Base-by-base conservation (phyloP, 2,329 filamentous ascomycete genomes). In the Knoxdaviesia proteae region DNA sequence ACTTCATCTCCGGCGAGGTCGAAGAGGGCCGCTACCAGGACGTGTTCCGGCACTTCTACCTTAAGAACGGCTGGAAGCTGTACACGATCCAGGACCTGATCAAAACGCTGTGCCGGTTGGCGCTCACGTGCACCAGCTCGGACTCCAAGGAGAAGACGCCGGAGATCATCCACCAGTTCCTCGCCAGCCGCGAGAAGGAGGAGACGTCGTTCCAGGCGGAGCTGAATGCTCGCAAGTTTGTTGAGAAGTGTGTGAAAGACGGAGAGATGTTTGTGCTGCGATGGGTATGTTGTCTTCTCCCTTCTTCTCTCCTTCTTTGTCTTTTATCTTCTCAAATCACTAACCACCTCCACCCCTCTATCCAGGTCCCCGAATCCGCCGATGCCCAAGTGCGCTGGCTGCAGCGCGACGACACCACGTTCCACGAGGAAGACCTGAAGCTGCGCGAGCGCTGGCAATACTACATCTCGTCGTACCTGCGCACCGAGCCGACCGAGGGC, bases 51-150 rank as follows among this genome's bases (percentile, higher is more conserved):
- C 82, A 87, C 49, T 94, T 84, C 61, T 98, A 94, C 56, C 69
- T 96, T 45, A 78, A 80, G 54, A 81, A 77, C 49, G 90, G 90
- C 6, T 98, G 88, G 80, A 84, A 86, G 53, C 63, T 96, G 36
- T 98, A 96, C 63, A 87, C 84, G 5, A 77, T 96, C 49, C 84
- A 92, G 54, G 87, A 93, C 56, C 74, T 94, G 32, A 72, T 96
- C 42, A 77, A 77, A 54, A 80, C 80, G 1, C 72, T 94, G 36
- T 80, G 80, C 45, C 80, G 86, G 45, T 79, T 87, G 45, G 84
- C 81, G 30, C 69, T 86, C 11, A 73, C 73, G n/a, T 86, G 93
- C 56, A 82, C 87, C 54, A 86, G 77, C 52, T 74, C 74, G 3
- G 90, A 98, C 52, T 70, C 74, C 39, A 94, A 94, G 62, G 90